phyloP scores from a whole-genome alignment of 352 stramenopile genomes.

The Phytopythium litorale region DNA sequence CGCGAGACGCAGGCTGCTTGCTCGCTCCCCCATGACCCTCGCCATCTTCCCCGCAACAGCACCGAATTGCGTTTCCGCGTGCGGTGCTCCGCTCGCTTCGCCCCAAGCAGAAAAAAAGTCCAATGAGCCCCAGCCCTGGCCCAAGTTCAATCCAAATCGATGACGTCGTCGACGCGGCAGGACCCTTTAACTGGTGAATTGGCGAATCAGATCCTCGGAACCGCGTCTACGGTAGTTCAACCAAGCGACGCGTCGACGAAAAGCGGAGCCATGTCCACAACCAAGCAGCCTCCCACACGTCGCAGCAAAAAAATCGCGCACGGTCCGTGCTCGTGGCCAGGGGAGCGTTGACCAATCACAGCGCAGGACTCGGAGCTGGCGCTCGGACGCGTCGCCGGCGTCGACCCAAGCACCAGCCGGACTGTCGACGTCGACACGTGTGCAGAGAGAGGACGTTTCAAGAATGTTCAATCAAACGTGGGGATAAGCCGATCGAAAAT shows the following conservation, averaged over 20 bases:
- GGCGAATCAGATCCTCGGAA: constrained; percentile 1
- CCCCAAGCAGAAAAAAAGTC: constrained; percentile 18
- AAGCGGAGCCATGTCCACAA: constrained; percentile 4
- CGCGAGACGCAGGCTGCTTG: constrained; percentile 10
- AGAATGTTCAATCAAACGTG: not conserved
- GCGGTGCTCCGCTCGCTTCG: not conserved
- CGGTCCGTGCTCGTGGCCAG: too few relatives aligned
- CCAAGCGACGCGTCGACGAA: not conserved
- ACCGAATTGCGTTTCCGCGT: constrained; percentile 11
- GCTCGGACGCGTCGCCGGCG: not conserved
- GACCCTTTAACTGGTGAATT: not conserved
- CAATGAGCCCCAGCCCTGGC: constrained; percentile 8
- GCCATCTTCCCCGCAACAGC: not conserved
- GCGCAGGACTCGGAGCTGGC: not conserved
- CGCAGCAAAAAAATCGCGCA: not conserved
- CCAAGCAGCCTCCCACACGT: constrained; percentile 1
- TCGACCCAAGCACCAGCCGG: constrained; percentile 7
- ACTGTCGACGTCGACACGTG: constrained; percentile 5
- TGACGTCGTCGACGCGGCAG: constrained; percentile 12
- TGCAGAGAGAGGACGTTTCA: not conserved
- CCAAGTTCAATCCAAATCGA: constrained; percentile 13
- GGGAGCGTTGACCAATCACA: not conserved
- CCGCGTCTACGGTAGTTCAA: not conserved
- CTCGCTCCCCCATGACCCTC: not conserved
- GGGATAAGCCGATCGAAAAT: too few relatives aligned